These are phyloP conservation scores for Kodamaea fungicola DNA, from an alignment of 1,139 yeast species.

Conservation along the genomic window DNA sequence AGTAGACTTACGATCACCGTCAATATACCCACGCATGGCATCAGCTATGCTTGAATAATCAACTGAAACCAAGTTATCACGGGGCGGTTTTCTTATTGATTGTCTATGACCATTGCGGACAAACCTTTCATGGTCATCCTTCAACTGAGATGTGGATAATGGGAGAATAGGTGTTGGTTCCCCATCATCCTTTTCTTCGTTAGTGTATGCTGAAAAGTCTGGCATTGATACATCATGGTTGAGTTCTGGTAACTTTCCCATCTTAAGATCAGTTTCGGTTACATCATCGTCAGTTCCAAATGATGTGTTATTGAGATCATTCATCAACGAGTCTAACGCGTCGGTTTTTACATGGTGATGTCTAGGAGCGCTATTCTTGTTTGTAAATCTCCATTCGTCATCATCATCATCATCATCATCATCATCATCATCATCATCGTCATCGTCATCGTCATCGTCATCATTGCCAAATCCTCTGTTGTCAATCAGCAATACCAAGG, in stretches of 20 bases:
- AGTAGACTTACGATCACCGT: slow-evolving; percentile 10
- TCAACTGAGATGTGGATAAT: slow-evolving; percentile 19
- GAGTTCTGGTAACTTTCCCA: slow-evolving; percentile 17
- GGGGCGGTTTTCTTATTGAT: slow-evolving; percentile 36
- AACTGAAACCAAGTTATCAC: slow-evolving; percentile 21
- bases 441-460: slow-evolving; percentile 22
- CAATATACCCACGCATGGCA: slow-evolving; percentile 23
- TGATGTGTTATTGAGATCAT: slow-evolving; percentile 31
- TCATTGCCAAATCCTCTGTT: slow-evolving; percentile 13
- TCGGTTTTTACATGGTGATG: slow-evolving; percentile 15
- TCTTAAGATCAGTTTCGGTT: neutral
- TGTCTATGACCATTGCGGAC: slow-evolving; percentile 28
- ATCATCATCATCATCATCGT: slow-evolving; percentile 21
- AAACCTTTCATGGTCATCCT: slow-evolving; percentile 28
- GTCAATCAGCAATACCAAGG: slow-evolving; percentile 27
- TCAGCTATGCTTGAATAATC: slow-evolving; percentile 27
- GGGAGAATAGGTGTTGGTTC: slow-evolving; percentile 31
- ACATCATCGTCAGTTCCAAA: slow-evolving; percentile 8
- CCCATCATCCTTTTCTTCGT: slow-evolving; percentile 1
- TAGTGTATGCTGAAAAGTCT: slow-evolving; percentile 12
- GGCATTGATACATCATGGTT: slow-evolving; percentile 25
- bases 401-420: slow-evolving; percentile 15
- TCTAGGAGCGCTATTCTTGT: neutral
- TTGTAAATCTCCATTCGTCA: slow-evolving; percentile 1
- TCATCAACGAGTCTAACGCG: slow-evolving; percentile 35